Evolutionary conservation across 495 filamentous ascomycete species (phyloP).

Genomic region (Daldinia bambusicola): DNA sequence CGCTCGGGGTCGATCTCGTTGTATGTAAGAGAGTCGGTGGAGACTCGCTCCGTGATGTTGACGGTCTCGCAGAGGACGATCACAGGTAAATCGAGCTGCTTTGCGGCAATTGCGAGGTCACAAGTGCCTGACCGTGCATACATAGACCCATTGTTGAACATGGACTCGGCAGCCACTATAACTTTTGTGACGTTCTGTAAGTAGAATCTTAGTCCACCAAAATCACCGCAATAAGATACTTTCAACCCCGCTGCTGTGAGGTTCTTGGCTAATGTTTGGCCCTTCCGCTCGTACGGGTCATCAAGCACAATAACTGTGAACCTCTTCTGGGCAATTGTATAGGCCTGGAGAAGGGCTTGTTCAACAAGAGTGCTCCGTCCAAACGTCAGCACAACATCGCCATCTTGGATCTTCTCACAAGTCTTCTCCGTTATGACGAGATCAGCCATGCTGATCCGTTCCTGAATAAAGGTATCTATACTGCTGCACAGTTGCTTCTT

Average conservation of each 20-base stretch:
- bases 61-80: conserved; percentile 93
- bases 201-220: conserved; percentile 76
- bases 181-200: conserved; percentile 81
- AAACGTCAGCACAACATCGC: conserved; percentile 87
- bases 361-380: conserved; percentile 88
- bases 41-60: conserved; percentile 93
- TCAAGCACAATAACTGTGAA: conserved; percentile 91
- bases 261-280: conserved; percentile 75
- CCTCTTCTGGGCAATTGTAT: conserved; percentile 65
- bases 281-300: conserved; percentile 77
- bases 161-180: conserved; percentile 86
- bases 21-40: conserved; percentile 87
- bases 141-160: conserved; percentile 89
- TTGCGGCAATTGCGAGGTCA: conserved; percentile 86
- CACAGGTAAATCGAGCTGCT: conserved; percentile 77
- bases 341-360: conserved; percentile 77
- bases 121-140: conserved; percentile 90
- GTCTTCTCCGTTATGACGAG: conserved; percentile 82
- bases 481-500: conserved; percentile 78
- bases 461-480: conserved; percentile 90
- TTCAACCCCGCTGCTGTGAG: conserved; percentile 74
- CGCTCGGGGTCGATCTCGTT: conserved; percentile 83
- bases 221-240: conserved; percentile 79
- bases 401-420: conserved; percentile 72
- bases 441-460: conserved; percentile 87